Base-by-base conservation (phyloP, 768 basidiomycete species). In the Boletus bicolor region DNA sequence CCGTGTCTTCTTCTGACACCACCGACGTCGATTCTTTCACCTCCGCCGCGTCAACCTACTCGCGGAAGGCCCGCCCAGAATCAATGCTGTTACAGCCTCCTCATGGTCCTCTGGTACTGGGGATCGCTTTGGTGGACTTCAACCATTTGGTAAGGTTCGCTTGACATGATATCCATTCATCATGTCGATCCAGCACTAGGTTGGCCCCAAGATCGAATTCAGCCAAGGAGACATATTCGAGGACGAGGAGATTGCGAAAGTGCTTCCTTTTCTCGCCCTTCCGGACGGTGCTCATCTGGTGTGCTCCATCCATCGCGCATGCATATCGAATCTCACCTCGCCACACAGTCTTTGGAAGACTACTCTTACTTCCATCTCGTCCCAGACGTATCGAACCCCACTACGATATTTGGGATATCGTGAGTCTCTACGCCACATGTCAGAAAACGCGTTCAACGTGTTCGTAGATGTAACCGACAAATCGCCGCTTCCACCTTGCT, bases 241-340 rank as follows among this genome's bases (percentile, higher is more conserved):
- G 36, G 87, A 98, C 67, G 90, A 93, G 57, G 91, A 95, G 67
- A 78, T 98, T 30, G 76, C 78, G 35, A 89, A 87, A 69, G 85
- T 93, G 35, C 77, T 99, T 32, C 97, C 97, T 0, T 98, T 99
- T 74, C 80, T 99, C 12, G 97, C 97, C 0, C 79, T 99, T 28
- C 97, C 97, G 2, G 97, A 99, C 65, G 97, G 97, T 17, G 97
- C 97, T 10, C 97, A 99, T 74, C 70, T 97, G 62, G 93, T 95
- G 63, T 59, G 43, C 32, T 51, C 17, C 57, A 24, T 49, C 34
- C 32, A 30, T 43, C 35, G 12, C 26, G 39, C 17, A 58, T 47
- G 43, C 44, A 41, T 39, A 55, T 67, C 43, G 2, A 58, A 17
- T 42, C 44, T 61, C 50, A 60, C 36, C 26, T 30, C 41, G 39